phyloP scores from a whole-genome alignment of 805 yeast species.

The Pichia phayaonensis region DNA sequence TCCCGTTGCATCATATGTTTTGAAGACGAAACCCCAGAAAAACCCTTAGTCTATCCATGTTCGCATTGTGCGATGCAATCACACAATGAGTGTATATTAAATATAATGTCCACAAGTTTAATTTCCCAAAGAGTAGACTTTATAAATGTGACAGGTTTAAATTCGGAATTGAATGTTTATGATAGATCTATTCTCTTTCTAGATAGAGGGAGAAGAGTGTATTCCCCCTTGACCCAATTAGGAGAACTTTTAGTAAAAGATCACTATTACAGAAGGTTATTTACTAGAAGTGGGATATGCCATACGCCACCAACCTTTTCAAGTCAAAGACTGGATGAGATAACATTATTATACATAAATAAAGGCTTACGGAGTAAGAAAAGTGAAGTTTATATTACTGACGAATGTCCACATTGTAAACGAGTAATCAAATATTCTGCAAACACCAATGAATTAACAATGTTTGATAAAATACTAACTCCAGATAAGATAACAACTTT shows the following conservation, averaged over 20 bases:
- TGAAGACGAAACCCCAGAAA: background rate
- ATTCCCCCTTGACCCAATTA: background rate
- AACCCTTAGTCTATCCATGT: constrained; percentile 4
- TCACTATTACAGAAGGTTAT: background rate
- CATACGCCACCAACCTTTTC: background rate
- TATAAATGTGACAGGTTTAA: background rate
- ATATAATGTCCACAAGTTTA: constrained; percentile 3
- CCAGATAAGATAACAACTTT: background rate
- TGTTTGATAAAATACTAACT: background rate
- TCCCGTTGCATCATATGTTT: constrained; percentile 3
- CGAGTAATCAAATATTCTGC: background rate
- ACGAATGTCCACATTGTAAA: constrained; percentile 5
- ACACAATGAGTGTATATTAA: constrained; percentile 3
- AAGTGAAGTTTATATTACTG: background rate
- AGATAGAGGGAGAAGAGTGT: background rate
- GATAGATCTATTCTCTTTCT: background rate
- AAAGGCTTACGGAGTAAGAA: background rate
- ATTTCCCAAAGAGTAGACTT: constrained; percentile 1
- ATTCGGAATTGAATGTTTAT: background rate
- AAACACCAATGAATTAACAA: background rate
- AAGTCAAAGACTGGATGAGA: background rate
- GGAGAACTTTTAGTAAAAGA: background rate
- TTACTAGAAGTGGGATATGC: background rate
- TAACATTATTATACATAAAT: background rate
- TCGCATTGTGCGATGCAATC: background rate